Base-by-base conservation (phyloP, 192 early-diverging fungal species). In the Coemansia sp. region DNA sequence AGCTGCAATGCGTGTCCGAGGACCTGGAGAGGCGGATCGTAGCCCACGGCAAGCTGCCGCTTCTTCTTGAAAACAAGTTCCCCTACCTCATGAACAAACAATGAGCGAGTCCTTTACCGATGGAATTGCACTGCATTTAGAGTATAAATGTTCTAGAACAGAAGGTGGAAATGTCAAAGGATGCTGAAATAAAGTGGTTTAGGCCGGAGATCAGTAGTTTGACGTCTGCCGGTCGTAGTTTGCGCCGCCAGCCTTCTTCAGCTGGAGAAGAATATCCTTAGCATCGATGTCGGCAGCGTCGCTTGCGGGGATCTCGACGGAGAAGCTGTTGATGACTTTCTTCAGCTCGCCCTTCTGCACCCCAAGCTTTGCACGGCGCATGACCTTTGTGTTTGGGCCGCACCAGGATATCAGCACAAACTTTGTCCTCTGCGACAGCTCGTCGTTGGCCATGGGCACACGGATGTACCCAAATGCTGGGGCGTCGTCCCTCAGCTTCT, bases 401-500 rank as follows among this genome's bases (percentile, higher is more conserved):
- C 90, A 91, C 92, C 88, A 92, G 26, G 79, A 78, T 0, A 91
- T 66, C 0, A 91, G 62, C 18, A 91, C 78, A 69, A 88, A 91
- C 76, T 90, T 89, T 67, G 80, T 72, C 36, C 90, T 77, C 38
- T 85, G 85, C 10, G 88, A 89, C 60, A 84, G 84, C 48, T 76
- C 73, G 74, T 85, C 84, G 68, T 84, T 84, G 23, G 73, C 69
- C 68, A 77, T 71, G 14, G 60, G 20, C 30, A 75, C 63, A 46
- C 93, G 84, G 49, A 95, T 75, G 64, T 91, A 95, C 10, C 92
- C 93, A 73, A 91, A 95, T 6, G 87, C 90, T n/a, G 91, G 90
- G 34, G 87, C 76, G 52, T 93, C 84, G 30, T 72, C 70, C 48
- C 88, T 84, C 30, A 94, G 73, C 26, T 88, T 63, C 48, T 60